A percentile compares a stretch with the other conserved stretches of the same genome.
Evolutionary conservation across 2,329 filamentous ascomycete species (phyloP).

Genomic region (Sphaerostilbella broomeana): DNA sequence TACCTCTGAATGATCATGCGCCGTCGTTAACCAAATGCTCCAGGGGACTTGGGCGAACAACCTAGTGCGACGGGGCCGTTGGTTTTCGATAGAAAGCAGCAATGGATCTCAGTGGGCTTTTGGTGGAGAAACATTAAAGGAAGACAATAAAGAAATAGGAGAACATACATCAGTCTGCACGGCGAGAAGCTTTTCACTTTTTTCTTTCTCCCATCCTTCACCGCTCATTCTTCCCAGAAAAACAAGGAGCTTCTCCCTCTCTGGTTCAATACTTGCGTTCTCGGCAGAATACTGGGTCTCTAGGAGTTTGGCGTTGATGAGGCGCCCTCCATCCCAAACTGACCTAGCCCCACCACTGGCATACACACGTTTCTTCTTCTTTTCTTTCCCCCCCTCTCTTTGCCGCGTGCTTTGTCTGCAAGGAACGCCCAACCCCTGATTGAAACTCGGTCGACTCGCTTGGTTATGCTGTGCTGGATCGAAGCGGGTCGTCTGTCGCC

Average conservation of each 20-base stretch:
- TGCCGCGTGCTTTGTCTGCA: conserved; percentile 6
- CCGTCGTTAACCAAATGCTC: no score
- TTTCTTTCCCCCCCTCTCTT: not conserved
- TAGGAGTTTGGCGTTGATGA: not conserved
- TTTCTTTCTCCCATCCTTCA: conserved; percentile 5
- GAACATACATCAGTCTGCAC: conserved; percentile 2
- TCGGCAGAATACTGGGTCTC: no score
- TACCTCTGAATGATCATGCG: conserved; percentile 8
- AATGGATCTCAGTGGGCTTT: not conserved
- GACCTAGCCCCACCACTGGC: conserved; percentile 1
- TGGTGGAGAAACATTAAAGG: conserved; percentile 3
- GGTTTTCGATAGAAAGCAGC: not conserved
- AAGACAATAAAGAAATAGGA: not conserved
- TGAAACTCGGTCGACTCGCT: no score
- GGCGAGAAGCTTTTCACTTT: not conserved
- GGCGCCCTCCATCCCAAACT: no score
- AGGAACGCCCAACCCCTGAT: conserved; percentile 8
- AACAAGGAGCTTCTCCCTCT: no score
- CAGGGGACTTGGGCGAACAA: no score
- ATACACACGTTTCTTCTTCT: not conserved
- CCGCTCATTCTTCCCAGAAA: conserved; percentile 11
- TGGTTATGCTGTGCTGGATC: no score
- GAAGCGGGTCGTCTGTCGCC: no score
- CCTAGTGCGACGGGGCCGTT: no score
- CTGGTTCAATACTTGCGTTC: no score